A percentile compares a stretch with the other conserved stretches of the same genome.
Evolutionary conservation across 75 land plant species (phyloP).

Genomic region (Chamaecyparis obtusa): DNA sequence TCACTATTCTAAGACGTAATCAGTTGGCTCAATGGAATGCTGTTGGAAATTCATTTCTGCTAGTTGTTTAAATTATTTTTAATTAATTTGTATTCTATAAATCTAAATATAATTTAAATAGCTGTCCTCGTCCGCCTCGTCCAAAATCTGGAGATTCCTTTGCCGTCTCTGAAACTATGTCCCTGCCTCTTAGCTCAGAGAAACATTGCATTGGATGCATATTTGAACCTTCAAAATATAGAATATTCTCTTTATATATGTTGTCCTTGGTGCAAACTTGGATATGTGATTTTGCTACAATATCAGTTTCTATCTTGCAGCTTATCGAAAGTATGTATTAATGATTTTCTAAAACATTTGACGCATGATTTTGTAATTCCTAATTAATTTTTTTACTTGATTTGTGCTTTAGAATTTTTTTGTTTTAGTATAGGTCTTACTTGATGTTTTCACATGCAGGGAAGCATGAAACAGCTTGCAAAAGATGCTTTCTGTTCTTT

Average conservation of each 20-base stretch:
- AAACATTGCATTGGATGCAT: background rate
- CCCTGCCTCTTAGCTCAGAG: too few species aligned
- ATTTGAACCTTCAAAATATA: background rate
- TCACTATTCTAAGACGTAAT: too few species aligned
- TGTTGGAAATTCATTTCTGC: too few species aligned
- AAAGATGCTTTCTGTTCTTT: slow-evolving; percentile 90
- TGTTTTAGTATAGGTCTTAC: background rate
- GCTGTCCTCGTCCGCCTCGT: too few species aligned
- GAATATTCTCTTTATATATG: background rate
- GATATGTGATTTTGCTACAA: background rate
- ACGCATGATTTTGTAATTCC: background rate
- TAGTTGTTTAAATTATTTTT: too few species aligned
- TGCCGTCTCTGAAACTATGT: too few species aligned
- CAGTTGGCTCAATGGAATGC: too few species aligned
- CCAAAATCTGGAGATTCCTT: too few species aligned
- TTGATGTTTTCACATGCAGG: slow-evolving; percentile 25
- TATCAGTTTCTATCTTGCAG: background rate
- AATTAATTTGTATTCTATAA: too few species aligned
- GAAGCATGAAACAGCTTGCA: slow-evolving; percentile 57
- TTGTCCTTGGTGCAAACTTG: background rate
- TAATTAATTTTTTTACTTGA: background rate
- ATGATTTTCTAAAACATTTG: background rate
- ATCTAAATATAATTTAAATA: too few species aligned
- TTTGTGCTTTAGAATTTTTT: background rate
- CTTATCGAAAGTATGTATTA: background rate